Conservation (phyloP, 2,329 filamentous ascomycete genomes). For the Microcyclospora tardicrescens region DNA sequence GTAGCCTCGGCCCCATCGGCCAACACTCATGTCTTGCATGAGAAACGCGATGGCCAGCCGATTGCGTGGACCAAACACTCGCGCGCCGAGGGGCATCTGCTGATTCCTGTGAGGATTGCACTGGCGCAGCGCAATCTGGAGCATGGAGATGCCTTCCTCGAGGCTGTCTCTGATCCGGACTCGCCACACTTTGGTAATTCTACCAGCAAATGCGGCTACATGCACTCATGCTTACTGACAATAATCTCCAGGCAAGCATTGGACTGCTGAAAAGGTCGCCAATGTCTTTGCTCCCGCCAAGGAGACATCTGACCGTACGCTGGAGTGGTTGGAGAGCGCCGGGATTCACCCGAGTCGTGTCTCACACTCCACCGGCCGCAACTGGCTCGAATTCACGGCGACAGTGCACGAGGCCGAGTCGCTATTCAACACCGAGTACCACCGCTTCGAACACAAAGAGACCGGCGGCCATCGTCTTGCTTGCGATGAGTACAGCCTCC, state of each 20-base stretch:
- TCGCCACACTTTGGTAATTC: slow-evolving; percentile 17
- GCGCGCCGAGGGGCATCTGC: slow-evolving; percentile 13
- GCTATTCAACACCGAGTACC: slow-evolving; percentile 28
- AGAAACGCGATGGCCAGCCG: slow-evolving; percentile 14
- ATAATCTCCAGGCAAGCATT: slow-evolving; percentile 12
- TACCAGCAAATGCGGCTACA: slow-evolving; percentile 9
- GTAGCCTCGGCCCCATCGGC: not conserved
- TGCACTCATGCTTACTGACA: not conserved
- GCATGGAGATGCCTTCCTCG: slow-evolving; percentile 15
- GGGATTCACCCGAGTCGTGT: slow-evolving; percentile 11
- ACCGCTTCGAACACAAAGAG: slow-evolving; percentile 23
- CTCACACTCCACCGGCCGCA: slow-evolving; percentile 11
- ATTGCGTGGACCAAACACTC: slow-evolving; percentile 12
- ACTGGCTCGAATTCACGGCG: slow-evolving; percentile 30
- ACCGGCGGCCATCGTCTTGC: slow-evolving; percentile 23
- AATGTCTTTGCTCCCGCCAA: slow-evolving; percentile 17
- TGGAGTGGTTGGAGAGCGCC: slow-evolving; percentile 14
- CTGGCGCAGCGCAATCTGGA: slow-evolving; percentile 14
- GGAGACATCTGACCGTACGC: slow-evolving; percentile 12
- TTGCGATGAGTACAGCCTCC: slow-evolving; percentile 26
- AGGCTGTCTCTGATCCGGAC: slow-evolving; percentile 20
- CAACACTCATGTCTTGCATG: slow-evolving; percentile 16
- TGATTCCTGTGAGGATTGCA: slow-evolving; percentile 17
- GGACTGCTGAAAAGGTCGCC: slow-evolving; percentile 16
- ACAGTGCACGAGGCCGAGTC: slow-evolving; percentile 24